Evolutionary conservation across 768 basidiomycete species (phyloP), one percentile per base, ranked within the genome.

Genomic region (Phlegmacium glaucopus): DNA sequence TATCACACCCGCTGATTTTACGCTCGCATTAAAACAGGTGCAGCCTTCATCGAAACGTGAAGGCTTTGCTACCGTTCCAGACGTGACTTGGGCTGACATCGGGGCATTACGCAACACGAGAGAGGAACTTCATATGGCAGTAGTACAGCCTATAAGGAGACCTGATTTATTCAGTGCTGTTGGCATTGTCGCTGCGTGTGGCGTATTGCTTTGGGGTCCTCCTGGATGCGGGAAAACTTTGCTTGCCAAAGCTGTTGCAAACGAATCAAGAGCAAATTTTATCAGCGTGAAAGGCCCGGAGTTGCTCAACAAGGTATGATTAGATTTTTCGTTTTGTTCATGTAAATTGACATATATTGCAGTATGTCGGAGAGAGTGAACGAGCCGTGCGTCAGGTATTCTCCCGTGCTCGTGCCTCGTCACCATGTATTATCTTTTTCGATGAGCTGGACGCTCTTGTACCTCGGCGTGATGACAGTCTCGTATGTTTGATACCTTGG

Each of bases 341-440:
- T 39, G 26, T n/a, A 29, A 15, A n/a, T 9, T 30, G 42, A 45
- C 12, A 16, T 26, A 43, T 10, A 15, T 38, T 44, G 6, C 59
- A 96, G 91, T 98, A 98, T 57, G 94, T 98, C 1, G 94, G 95
- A 11, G 95, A 99, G 70, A 95, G 93, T 62, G 95, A 98, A 63
- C 73, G 91, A 18, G 95, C 95, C 0, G 92, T 99, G 0, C 72
- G 95, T 38, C 93, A 95, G 61, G 90, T 97, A 0, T 99, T 99
- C 66, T 85, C 90, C 0, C 79, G 95, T 12, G 95, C 95, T 2
- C 78, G 93, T 4, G 94, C 94, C 1, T 96, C 94, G 0, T 83
- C 91, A 2, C 95, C 95, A 1, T 96, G 94, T 53, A 86, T 96
- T 39, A 88, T 96, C 50, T 96, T 95, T 70, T 96, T 95, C 60